phyloP scores from a whole-genome alignment of 2,329 filamentous ascomycete genomes.

The Piedraia hortae region DNA sequence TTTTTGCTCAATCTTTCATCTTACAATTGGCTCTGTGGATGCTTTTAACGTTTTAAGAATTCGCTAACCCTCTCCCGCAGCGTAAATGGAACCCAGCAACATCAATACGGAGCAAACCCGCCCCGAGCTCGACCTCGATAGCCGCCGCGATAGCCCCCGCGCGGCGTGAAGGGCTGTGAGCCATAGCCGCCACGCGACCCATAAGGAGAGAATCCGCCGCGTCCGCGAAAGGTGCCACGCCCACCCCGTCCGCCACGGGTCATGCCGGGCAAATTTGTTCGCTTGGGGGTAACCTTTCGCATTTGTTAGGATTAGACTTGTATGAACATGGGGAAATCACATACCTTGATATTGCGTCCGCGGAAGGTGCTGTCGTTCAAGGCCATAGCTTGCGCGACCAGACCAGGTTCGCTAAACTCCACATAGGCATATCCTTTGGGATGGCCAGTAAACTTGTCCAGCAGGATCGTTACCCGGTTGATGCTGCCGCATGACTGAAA shows the following conservation, averaged over 20 bases:
- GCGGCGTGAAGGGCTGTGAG: conserved; percentile 5
- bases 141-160: conserved; percentile 15
- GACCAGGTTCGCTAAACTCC: conserved; percentile 80
- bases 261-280: conserved; percentile 92
- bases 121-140: conserved; percentile 13
- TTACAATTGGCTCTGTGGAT: too few species aligned
- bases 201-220: conserved; percentile 11
- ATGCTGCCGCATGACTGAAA: conserved; percentile 94
- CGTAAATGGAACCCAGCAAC: too few species aligned
- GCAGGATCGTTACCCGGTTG: conserved; percentile 86
- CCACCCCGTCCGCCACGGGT: conserved; percentile 49
- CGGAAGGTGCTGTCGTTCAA: conserved; percentile 93
- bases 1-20: too few species aligned
- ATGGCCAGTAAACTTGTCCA: conserved; percentile 96
- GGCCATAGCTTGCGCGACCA: conserved; percentile 79
- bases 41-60: too few species aligned
- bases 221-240: conserved; percentile 16
- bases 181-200: conserved; percentile 24
- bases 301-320: background rate
- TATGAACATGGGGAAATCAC: conserved; percentile 2
- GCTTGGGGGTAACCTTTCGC: conserved; percentile 53
- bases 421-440: conserved; percentile 99
- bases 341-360: conserved; percentile 80
- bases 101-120: too few species aligned
- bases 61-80: too few species aligned